A percentile compares a stretch with the other conserved stretches of the same genome.
Conservation (phyloP, 345 rosid species). For the Rhodamnia rubescens region DNA sequence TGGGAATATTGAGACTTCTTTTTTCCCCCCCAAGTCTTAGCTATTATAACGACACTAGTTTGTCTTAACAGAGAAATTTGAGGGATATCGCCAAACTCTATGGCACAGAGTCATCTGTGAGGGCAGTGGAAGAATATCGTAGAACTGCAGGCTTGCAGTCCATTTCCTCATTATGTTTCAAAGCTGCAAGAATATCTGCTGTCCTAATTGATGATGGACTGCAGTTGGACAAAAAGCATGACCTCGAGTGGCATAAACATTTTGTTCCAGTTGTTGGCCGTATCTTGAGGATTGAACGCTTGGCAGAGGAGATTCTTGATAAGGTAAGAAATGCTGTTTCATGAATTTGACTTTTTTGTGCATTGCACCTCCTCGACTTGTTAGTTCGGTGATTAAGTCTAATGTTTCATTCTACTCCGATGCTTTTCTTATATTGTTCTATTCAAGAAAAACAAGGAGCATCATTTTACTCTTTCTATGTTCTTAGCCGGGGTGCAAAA, state of each 20-base stretch:
- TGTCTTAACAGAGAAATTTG: slow-evolving; percentile 58
- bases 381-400: not conserved
- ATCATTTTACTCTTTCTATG: not conserved
- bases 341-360: not conserved
- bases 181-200: slow-evolving; percentile 66
- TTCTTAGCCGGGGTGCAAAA: not conserved
- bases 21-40: not conserved
- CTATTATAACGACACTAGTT: not conserved
- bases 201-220: slow-evolving; percentile 88
- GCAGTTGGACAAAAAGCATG: slow-evolving; percentile 61
- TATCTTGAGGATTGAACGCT: slow-evolving; percentile 63
- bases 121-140: slow-evolving; percentile 62
- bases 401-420: not conserved
- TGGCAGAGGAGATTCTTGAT: slow-evolving; percentile 77
- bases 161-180: slow-evolving; percentile 49
- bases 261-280: slow-evolving; percentile 68
- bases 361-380: not conserved
- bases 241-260: slow-evolving; percentile 55
- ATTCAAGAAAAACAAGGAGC: not conserved
- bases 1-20: not conserved
- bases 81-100: slow-evolving; percentile 64
- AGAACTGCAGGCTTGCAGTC: slow-evolving; percentile 39
- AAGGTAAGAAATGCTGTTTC: slow-evolving; percentile 20
- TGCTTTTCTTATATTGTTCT: not conserved
- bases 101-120: slow-evolving; percentile 48